These are phyloP conservation scores for Stemphylium beticola DNA, from an alignment of 2,329 filamentous ascomycete species.

Conservation along the genomic window DNA sequence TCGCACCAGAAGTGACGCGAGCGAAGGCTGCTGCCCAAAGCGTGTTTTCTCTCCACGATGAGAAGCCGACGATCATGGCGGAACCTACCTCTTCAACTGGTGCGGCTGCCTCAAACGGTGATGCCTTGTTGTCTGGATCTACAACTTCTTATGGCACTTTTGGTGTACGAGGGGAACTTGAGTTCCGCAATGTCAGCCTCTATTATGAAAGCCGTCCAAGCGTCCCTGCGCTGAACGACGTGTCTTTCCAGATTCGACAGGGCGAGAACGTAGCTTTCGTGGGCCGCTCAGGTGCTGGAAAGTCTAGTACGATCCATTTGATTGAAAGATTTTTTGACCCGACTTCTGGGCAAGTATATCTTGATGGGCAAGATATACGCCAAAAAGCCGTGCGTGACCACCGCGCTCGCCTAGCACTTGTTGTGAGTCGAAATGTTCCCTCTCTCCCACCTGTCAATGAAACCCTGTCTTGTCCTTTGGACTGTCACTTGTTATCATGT, in stretches of 20 bases:
- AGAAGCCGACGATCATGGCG: slow-evolving; percentile 48
- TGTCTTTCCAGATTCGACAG: slow-evolving; percentile 48
- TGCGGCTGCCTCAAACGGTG: slow-evolving; percentile 1
- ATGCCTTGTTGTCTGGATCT: slow-evolving; percentile 18
- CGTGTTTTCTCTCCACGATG: slow-evolving; percentile 52
- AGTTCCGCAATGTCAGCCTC: slow-evolving; percentile 44
- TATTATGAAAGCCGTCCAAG: slow-evolving; percentile 41
- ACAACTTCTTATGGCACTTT: slow-evolving; percentile 28
- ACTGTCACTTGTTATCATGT: no score
- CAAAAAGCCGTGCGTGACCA: slow-evolving; percentile 45
- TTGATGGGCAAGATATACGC: slow-evolving; percentile 53
- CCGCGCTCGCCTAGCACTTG: slow-evolving; percentile 51
- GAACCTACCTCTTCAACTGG: slow-evolving; percentile 1
- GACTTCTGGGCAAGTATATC: slow-evolving; percentile 46
- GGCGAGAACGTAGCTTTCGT: slow-evolving; percentile 52
- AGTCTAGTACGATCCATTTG: slow-evolving; percentile 54
- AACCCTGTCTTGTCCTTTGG: no score
- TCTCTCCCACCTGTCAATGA: no score
- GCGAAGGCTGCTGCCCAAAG: slow-evolving; percentile 54
- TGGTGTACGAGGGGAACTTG: slow-evolving; percentile 36
- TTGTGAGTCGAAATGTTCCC: slow-evolving; percentile 30
- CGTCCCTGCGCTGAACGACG: slow-evolving; percentile 43
- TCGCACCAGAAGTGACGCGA: slow-evolving; percentile 54
- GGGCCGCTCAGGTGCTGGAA: slow-evolving; percentile 55
- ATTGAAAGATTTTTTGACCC: slow-evolving; percentile 56